Conservation (phyloP, 202 grass and related monocot genomes). For the Setaria viridis region DNA sequence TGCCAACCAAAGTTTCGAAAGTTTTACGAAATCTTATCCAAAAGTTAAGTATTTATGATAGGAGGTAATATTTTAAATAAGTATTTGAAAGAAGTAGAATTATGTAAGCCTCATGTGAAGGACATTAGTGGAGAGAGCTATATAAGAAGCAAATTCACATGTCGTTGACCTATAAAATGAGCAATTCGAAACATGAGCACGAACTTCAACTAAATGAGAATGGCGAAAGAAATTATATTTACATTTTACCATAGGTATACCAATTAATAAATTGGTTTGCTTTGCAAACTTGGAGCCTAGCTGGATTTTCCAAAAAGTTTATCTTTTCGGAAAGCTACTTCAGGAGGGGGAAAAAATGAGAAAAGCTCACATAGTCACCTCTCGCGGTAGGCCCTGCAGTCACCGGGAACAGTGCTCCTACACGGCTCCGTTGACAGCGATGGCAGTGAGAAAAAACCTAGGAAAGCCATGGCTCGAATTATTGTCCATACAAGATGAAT, state of each 20-base stretch:
- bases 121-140: background rate
- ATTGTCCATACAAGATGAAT: background rate
- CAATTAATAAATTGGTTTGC: background rate
- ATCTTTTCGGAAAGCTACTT: too few relatives aligned
- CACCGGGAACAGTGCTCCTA: background rate
- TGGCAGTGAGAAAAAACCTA: background rate
- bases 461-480: constrained; percentile 9
- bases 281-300: background rate
- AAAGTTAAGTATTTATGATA: background rate
- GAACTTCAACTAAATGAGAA: background rate
- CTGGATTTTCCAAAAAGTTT: background rate
- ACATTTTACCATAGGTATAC: background rate
- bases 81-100: background rate
- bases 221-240: background rate
- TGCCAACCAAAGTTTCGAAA: background rate
- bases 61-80: background rate
- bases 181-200: background rate
- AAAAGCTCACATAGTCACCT: too few relatives aligned
- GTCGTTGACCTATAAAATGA: background rate
- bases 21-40: background rate
- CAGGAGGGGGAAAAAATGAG: too few relatives aligned
- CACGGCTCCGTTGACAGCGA: constrained; percentile 16
- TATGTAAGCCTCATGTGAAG: background rate
- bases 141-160: background rate
- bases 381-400: background rate